These are phyloP conservation scores for Penicillium egyptiacum DNA, from an alignment of 495 filamentous ascomycete species.

Conservation along the genomic window DNA sequence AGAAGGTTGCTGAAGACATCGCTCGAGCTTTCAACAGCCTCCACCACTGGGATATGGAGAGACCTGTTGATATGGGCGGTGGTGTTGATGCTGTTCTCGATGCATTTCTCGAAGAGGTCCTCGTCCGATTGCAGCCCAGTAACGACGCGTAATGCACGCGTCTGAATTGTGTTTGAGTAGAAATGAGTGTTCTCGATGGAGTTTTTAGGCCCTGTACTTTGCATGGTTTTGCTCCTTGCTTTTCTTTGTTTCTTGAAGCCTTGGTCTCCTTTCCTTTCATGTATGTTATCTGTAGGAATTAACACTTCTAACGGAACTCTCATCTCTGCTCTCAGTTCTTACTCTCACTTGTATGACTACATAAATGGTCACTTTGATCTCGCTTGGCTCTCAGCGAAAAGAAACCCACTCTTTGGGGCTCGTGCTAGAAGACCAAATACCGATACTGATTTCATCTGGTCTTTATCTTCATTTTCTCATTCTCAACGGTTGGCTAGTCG, in stretches of 20 bases:
- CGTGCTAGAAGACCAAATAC: neutral
- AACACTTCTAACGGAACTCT: neutral
- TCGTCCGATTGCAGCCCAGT: constrained; percentile 77
- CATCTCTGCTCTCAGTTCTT: neutral
- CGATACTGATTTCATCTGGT: neutral
- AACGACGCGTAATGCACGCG: neutral
- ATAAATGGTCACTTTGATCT: too few relatives aligned
- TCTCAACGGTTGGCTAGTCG: neutral
- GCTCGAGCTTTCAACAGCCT: constrained; percentile 79
- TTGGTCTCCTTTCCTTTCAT: neutral
- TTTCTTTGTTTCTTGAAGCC: neutral
- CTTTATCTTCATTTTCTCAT: neutral
- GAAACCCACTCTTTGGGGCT: neutral
- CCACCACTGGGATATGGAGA: constrained; percentile 77
- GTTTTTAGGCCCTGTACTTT: neutral
- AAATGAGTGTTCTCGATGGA: neutral
- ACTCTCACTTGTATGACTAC: neutral
- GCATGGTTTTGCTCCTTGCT: neutral
- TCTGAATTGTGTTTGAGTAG: neutral
- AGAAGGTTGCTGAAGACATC: constrained; percentile 72
- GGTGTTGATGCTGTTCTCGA: constrained; percentile 85
- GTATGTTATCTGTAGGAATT: constrained; percentile 3
- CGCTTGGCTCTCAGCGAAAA: neutral
- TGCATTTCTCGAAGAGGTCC: constrained; percentile 87
- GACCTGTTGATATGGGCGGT: constrained; percentile 87